Base-by-base conservation (phyloP, 2,329 filamentous ascomycete species). In the Chaetomium globosum region DNA sequence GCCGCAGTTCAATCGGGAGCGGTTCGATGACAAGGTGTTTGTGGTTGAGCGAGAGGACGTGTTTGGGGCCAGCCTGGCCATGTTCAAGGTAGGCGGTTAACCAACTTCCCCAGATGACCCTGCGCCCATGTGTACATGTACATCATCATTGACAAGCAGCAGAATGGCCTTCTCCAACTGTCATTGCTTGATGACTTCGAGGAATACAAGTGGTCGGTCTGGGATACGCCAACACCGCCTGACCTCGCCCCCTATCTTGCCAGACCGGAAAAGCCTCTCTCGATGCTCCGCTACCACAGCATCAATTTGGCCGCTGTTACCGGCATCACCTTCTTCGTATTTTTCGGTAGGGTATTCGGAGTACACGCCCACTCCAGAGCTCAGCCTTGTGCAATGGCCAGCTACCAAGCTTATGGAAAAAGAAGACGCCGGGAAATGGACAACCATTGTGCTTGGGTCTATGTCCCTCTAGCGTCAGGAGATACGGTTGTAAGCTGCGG, bases 11-110 rank as follows among this genome's bases (percentile, higher is more conserved):
- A n/a, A 13, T 2, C 36, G 23, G 13, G 2, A 33, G 4, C 49
- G 59, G 23, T 48, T 31, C 36, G 59, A 61, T 46, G 26, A 55
- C 26, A 12, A 4, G 16, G n/a, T 16, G 9, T 39, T 60, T 23
- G 48, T 52, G 5, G 16, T 60, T 9, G 58, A 60, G 58, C 46
- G n/a, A 2, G 46, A 48, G 6, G 46, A 48, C 46, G 19, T 3
- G 8, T 48, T 48, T 23, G 46, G 46, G 39, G 13, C 39, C 39
- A 43, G 39, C 39, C 39, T 43, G 39, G 39, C 39, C 39, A n/a
- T 43, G 16, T 43, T 43, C 7, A 19, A 16, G 39, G 39, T 43
- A 5, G 16, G 39, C 19, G 33, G 33, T 36, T 9, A n/a, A 19
- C 39, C 39, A 6, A 19, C 16, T 43, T 43, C 1, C 16, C 4